phyloP scores from a whole-genome alignment of 2,329 filamentous ascomycete genomes.

The Monosporascus sp. region DNA sequence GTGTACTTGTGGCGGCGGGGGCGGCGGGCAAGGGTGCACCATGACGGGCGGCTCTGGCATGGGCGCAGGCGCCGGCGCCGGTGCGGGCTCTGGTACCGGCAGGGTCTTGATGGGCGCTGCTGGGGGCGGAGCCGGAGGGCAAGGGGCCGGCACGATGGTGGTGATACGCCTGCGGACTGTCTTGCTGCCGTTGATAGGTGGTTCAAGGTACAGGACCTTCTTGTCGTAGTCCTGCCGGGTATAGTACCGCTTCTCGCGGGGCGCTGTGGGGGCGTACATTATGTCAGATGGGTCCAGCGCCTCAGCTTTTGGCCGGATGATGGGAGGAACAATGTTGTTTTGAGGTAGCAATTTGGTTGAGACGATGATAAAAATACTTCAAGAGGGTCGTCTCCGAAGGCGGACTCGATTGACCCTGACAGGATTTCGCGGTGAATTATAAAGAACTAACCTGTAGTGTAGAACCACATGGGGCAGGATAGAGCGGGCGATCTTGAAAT shows the following conservation, averaged over 20 bases:
- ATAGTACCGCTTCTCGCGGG: constrained; percentile 27
- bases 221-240: constrained; percentile 24
- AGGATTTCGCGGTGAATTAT: background rate
- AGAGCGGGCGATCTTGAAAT: constrained; percentile 17
- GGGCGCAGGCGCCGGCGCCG: background rate
- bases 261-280: constrained; percentile 27
- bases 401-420: background rate
- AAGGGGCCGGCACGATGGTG: constrained; percentile 31
- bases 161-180: constrained; percentile 32
- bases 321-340: background rate
- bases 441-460: constrained; percentile 23
- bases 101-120: constrained; percentile 4
- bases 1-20: constrained; percentile 15
- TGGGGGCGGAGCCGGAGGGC: constrained; percentile 16
- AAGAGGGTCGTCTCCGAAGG: background rate
- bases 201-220: constrained; percentile 37
- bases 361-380: background rate
- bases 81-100: constrained; percentile 16
- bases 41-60: constrained; percentile 11
- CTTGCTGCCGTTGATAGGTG: constrained; percentile 30
- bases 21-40: constrained; percentile 19
- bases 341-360: background rate
- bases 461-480: constrained; percentile 20
- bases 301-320: constrained; percentile 1
- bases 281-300: constrained; percentile 15